Percentiles rank a stretch among this genome's conserved stretches.
Evolutionary conservation across 2,329 filamentous ascomycete genomes (phyloP).

Genomic region (Diplodia scrobiculata): DNA sequence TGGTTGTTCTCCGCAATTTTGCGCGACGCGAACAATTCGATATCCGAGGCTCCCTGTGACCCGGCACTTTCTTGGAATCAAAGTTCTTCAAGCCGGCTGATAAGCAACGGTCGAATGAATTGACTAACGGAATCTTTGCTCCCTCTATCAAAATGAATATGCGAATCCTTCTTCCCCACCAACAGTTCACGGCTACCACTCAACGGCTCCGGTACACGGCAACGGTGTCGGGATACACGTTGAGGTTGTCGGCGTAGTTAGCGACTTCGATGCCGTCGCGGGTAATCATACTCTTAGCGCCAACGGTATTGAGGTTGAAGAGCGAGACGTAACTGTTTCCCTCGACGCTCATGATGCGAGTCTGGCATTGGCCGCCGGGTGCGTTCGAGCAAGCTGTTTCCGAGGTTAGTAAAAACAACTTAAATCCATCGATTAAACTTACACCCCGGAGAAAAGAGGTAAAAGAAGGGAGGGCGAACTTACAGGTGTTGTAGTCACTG

Average conservation of each 20-base stretch:
- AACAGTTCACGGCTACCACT: not conserved
- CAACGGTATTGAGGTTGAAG: constrained; percentile 55
- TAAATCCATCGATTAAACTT: too few species aligned
- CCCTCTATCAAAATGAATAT: too few species aligned
- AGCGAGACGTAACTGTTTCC: constrained; percentile 46
- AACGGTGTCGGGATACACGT: constrained; percentile 45
- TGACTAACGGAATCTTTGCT: too few species aligned
- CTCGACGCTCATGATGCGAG: constrained; percentile 53
- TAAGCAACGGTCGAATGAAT: too few species aligned
- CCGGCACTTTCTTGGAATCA: too few species aligned
- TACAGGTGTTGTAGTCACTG: constrained; percentile 58
- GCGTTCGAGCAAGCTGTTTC: constrained; percentile 42
- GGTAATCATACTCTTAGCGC: constrained; percentile 51
- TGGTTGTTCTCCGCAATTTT: too few species aligned
- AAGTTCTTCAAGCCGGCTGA: too few species aligned
- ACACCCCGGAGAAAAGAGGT: too few species aligned
- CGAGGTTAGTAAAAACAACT: constrained; percentile 33
- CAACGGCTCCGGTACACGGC: constrained; percentile 7
- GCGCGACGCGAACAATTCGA: too few species aligned
- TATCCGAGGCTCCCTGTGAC: too few species aligned
- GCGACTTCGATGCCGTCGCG: constrained; percentile 50
- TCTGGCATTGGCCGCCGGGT: constrained; percentile 50
- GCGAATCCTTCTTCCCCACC: too few species aligned
- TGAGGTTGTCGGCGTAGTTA: constrained; percentile 51
- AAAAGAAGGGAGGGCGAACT: not conserved